Evolutionary conservation across 1,284 basidiomycete genomes (phyloP).

Genomic region (Lentinula novae-zelandiae): DNA sequence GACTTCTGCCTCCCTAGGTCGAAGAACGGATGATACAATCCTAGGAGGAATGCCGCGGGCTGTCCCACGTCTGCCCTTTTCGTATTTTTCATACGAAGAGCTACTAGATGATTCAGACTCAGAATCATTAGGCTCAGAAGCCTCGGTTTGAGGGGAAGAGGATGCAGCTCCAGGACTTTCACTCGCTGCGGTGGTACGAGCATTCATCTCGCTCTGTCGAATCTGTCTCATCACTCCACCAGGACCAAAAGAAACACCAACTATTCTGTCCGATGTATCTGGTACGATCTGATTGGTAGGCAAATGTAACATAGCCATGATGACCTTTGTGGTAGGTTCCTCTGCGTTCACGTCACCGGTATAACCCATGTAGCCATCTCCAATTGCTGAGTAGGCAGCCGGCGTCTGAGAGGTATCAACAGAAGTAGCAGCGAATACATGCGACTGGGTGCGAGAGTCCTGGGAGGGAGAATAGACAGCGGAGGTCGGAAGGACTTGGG

Average conservation of each 20-base stretch:
- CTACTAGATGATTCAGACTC: not conserved
- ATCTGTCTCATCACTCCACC: not conserved
- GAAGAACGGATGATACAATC: not conserved
- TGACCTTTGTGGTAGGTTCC: conserved; percentile 8
- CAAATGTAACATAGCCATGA: conserved; percentile 15
- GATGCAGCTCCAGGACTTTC: not conserved
- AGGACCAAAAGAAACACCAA: not conserved
- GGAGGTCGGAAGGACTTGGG: conserved; percentile 1
- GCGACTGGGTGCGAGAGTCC: conserved; percentile 9
- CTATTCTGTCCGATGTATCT: not conserved
- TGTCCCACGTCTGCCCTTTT: not conserved
- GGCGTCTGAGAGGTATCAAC: conserved; percentile 7
- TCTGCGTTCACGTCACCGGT: conserved; percentile 20
- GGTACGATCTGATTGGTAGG: not conserved
- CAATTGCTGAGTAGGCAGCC: conserved; percentile 4
- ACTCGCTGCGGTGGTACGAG: not conserved
- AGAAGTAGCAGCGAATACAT: conserved; percentile 4
- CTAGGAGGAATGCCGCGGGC: not conserved
- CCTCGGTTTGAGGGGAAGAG: not conserved
- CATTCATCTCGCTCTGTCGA: not conserved
- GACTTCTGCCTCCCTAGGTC: conserved; percentile 7
- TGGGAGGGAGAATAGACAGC: conserved; percentile 10
- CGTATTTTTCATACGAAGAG: not conserved
- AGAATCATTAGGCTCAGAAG: not conserved
- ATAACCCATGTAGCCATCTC: conserved; percentile 16